A percentile compares a stretch with the other conserved stretches of the same genome.
These are phyloP conservation scores for Venturia oleaginea DNA, from an alignment of 2,329 filamentous ascomycete genomes.

Conservation along the genomic window DNA sequence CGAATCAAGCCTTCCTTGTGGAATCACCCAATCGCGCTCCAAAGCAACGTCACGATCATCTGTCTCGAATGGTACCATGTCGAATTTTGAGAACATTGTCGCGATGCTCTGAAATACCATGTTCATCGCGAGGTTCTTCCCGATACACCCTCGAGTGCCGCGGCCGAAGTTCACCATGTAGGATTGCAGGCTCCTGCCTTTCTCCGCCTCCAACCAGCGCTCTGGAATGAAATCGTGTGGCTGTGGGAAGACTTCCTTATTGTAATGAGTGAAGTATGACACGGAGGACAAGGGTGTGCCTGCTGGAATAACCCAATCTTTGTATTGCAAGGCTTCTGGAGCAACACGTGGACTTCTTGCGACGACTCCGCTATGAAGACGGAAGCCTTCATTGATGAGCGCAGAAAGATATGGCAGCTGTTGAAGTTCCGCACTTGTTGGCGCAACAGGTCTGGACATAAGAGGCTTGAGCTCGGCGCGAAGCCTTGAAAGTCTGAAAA, in stretches of 20 bases:
- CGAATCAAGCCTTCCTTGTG: background rate
- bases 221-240: slow-evolving; percentile 38
- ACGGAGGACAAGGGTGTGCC: slow-evolving; percentile 13
- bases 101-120: background rate
- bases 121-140: background rate
- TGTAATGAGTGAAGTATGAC: slow-evolving; percentile 31
- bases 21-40: background rate
- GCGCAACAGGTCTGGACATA: background rate
- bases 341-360: background rate
- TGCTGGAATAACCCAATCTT: slow-evolving; percentile 4
- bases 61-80: slow-evolving; percentile 5
- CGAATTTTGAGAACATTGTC: background rate
- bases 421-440: background rate
- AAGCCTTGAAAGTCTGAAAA: background rate
- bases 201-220: slow-evolving; percentile 34
- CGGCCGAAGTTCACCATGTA: background rate
- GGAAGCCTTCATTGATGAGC: slow-evolving; percentile 42
- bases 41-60: background rate
- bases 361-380: slow-evolving; percentile 27
- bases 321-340: slow-evolving; percentile 10
- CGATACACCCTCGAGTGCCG: background rate
- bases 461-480: background rate
- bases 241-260: slow-evolving; percentile 34
- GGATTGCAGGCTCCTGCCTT: background rate
- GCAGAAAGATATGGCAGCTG: slow-evolving; percentile 38